Evolutionary conservation across 306 rosid genomes (phyloP).

Genomic region (Malus asiatica): DNA sequence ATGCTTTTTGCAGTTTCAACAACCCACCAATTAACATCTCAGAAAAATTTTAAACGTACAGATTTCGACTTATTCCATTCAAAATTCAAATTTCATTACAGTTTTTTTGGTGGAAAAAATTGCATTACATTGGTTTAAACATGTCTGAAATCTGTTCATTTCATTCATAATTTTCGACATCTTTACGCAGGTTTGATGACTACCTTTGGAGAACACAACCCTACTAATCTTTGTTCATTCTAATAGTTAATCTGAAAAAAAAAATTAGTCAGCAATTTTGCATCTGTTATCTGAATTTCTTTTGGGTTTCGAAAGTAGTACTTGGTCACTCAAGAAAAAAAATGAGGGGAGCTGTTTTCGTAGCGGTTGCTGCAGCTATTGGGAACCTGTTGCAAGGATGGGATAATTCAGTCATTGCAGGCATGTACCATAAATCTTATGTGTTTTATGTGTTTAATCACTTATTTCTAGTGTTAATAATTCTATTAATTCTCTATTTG

Average conservation of each 20-base stretch:
- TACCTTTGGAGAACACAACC: background rate
- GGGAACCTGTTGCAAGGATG: constrained; percentile 27
- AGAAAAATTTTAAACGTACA: background rate
- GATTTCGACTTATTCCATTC: background rate
- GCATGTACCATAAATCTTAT: background rate
- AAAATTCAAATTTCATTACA: constrained; percentile 1
- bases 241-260: background rate
- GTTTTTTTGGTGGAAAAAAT: background rate
- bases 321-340: background rate
- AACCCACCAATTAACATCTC: background rate
- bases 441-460: too few species aligned
- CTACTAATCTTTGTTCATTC: background rate
- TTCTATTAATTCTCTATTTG: too few species aligned
- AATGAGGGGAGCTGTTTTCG: constrained; percentile 22
- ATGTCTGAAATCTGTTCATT: too few species aligned
- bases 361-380: constrained; percentile 23
- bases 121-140: background rate
- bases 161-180: too few species aligned
- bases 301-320: background rate
- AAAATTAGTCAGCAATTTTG: background rate
- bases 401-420: constrained; percentile 27
- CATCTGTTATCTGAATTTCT: constrained; percentile 4
- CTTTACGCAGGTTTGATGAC: background rate
- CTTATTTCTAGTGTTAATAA: background rate
- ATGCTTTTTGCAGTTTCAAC: background rate